phyloP scores from a whole-genome alignment of 192 early-diverging fungal genomes.

The Dimargaris cristalligena region DNA sequence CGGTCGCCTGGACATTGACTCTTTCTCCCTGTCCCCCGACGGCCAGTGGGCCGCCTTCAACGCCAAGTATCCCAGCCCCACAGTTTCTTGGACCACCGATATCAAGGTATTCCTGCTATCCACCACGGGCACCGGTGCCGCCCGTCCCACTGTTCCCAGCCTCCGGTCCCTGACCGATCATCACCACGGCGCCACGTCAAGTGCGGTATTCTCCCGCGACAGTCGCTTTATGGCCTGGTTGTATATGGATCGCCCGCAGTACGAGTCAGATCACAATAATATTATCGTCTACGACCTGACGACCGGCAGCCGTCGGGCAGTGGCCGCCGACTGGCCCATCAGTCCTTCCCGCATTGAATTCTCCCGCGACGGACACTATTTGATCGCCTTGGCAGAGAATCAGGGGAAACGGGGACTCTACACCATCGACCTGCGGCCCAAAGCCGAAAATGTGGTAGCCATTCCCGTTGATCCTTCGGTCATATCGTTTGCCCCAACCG shows the following conservation, averaged over 20 bases:
- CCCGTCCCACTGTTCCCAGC: too few relatives aligned
- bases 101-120: slow-evolving; percentile 48
- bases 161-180: slow-evolving; percentile 29
- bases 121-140: slow-evolving; percentile 23
- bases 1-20: slow-evolving; percentile 33
- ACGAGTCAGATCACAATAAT: slow-evolving; percentile 64
- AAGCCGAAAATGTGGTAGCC: neutral
- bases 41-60: slow-evolving; percentile 51
- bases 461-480: slow-evolving; percentile 12
- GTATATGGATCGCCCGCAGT: slow-evolving; percentile 49
- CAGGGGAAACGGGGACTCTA: neutral
- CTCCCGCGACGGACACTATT: neutral
- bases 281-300: slow-evolving; percentile 37
- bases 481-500: slow-evolving; percentile 16
- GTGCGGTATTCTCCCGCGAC: slow-evolving; percentile 45
- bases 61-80: slow-evolving; percentile 38
- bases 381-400: neutral
- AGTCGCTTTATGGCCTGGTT: slow-evolving; percentile 50
- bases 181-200: slow-evolving; percentile 36
- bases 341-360: slow-evolving; percentile 21
- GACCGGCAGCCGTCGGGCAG: slow-evolving; percentile 18
- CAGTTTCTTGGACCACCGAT: slow-evolving; percentile 65
- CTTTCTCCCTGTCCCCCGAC: slow-evolving; percentile 46
- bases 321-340: slow-evolving; percentile 45
- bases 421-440: neutral